Conservation (phyloP, 1,284 basidiomycete genomes). For the Neotropicomus parvogracilis region DNA sequence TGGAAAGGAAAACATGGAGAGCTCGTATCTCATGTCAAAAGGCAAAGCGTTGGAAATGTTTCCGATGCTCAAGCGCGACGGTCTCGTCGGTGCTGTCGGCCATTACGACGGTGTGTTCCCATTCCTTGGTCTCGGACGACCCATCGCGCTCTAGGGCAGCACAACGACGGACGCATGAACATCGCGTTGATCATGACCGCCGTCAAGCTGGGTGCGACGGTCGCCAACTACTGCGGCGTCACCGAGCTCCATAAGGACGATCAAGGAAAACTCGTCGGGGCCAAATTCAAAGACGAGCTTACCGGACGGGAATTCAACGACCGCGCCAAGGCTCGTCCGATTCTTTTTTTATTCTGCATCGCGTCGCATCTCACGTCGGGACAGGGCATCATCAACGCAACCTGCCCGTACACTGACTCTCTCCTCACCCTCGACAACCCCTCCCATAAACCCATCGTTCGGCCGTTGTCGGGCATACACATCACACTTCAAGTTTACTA, state of each 20-base stretch:
- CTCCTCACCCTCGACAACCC: constrained; percentile 87
- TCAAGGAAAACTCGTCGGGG: constrained; percentile 68
- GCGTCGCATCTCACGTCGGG: constrained; percentile 1
- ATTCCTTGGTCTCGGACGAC: not conserved
- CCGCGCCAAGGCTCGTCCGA: constrained; percentile 63
- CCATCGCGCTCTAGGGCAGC: constrained; percentile 63
- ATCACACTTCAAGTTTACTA: constrained; percentile 98
- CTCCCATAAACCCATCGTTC: constrained; percentile 80
- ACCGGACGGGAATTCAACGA: constrained; percentile 84
- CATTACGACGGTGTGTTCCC: constrained; percentile 84
- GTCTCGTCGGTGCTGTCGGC: constrained; percentile 90
- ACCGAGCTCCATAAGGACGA: constrained; percentile 71
- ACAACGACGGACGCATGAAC: constrained; percentile 99
- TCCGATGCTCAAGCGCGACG: constrained; percentile 94
- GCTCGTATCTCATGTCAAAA: constrained; percentile 91
- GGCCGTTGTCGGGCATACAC: constrained; percentile 91
- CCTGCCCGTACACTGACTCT: constrained; percentile 90
- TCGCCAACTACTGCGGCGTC: constrained; percentile 91
- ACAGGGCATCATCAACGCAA: constrained; percentile 92
- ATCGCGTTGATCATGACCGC: constrained; percentile 92
- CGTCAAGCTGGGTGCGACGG: constrained; percentile 87
- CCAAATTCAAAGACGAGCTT: constrained; percentile 77
- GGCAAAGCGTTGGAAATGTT: constrained; percentile 92
- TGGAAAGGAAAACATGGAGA: constrained; percentile 96
- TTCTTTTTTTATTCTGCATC: not conserved